These are phyloP conservation scores for Rutstroemia sp. DNA, from an alignment of 2,329 filamentous ascomycete species.

Conservation along the genomic window DNA sequence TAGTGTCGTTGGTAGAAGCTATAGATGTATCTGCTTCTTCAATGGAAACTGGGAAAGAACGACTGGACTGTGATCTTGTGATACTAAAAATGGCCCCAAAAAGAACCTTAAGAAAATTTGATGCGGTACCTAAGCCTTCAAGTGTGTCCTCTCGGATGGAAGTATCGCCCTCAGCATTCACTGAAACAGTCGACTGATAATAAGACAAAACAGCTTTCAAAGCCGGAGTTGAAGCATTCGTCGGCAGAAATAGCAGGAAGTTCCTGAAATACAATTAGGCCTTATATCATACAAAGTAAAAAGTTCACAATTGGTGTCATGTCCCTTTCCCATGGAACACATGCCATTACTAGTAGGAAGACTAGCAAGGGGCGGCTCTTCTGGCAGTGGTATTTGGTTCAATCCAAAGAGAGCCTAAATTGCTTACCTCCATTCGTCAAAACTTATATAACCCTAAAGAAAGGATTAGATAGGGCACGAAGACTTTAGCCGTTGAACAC, in stretches of 20 bases:
- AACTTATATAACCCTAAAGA: conserved; percentile 61
- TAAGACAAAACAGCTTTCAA: conserved; percentile 82
- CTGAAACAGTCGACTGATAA: conserved; percentile 80
- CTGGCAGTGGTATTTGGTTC: not conserved
- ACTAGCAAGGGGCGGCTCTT: not conserved
- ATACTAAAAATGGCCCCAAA: conserved; percentile 71
- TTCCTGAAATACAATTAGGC: conserved; percentile 47
- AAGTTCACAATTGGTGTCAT: not conserved
- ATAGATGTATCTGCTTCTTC: conserved; percentile 3
- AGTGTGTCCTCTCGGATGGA: conserved; percentile 84
- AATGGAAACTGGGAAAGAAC: conserved; percentile 9
- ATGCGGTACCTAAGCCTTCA: conserved; percentile 85
- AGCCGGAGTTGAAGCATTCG: conserved; percentile 56
- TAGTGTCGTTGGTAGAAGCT: not conserved
- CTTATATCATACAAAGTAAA: not conserved
- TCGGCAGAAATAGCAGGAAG: conserved; percentile 83
- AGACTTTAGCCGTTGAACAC: conserved; percentile 1
- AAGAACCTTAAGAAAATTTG: conserved; percentile 62
- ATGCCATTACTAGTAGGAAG: not conserved
- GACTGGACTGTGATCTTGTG: conserved; percentile 36
- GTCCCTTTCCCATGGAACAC: not conserved
- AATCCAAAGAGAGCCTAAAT: not conserved
- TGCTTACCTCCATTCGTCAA: conserved; percentile 91
- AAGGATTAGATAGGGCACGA: not conserved
- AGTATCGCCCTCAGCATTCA: conserved; percentile 92